phyloP scores from a whole-genome alignment of 2,329 filamentous ascomycete genomes.

The Beauveria pseudobassiana region DNA sequence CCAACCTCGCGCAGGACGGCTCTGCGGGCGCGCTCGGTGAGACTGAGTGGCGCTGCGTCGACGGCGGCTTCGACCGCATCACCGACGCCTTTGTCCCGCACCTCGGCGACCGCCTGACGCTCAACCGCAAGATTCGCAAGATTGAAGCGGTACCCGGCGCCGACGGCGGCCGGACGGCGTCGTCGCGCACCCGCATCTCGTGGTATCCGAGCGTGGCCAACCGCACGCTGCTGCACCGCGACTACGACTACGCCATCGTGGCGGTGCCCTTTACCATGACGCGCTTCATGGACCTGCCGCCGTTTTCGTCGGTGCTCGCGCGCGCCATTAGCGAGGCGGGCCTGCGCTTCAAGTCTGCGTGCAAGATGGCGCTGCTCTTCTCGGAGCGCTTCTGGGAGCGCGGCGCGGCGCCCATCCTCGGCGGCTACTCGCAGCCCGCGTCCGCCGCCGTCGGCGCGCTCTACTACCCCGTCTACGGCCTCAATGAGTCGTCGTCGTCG shows the following conservation, averaged over 20 bases:
- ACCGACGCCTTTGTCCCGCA: conserved; percentile 24
- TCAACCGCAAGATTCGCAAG: conserved; percentile 19
- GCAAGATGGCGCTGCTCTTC: conserved; percentile 26
- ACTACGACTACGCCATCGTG: conserved; percentile 27
- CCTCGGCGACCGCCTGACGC: conserved; percentile 18
- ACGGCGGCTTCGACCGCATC: conserved; percentile 23
- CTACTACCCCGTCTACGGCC: conserved; percentile 28
- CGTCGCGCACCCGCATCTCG: not conserved
- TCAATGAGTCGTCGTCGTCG: conserved; percentile 20
- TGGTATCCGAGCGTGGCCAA: conserved; percentile 5
- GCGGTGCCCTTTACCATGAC: conserved; percentile 26
- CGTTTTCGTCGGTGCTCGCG: conserved; percentile 18
- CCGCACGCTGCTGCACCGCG: conserved; percentile 15
- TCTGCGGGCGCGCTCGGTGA: conserved; percentile 18
- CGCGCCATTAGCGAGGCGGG: conserved; percentile 22
- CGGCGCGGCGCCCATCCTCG: conserved; percentile 22
- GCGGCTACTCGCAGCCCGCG: conserved; percentile 24
- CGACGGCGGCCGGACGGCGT: not conserved
- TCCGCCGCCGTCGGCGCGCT: conserved; percentile 23
- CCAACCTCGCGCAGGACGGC: conserved; percentile 24
- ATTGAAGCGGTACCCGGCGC: not conserved
- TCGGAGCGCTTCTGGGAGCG: conserved; percentile 26
- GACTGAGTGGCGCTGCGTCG: conserved; percentile 20
- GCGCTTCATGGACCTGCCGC: conserved; percentile 24
- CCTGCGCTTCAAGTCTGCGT: conserved; percentile 24